These are phyloP conservation scores for Erodium trifolium DNA, from an alignment of 441 rosid genomes.

Conservation along the genomic window DNA sequence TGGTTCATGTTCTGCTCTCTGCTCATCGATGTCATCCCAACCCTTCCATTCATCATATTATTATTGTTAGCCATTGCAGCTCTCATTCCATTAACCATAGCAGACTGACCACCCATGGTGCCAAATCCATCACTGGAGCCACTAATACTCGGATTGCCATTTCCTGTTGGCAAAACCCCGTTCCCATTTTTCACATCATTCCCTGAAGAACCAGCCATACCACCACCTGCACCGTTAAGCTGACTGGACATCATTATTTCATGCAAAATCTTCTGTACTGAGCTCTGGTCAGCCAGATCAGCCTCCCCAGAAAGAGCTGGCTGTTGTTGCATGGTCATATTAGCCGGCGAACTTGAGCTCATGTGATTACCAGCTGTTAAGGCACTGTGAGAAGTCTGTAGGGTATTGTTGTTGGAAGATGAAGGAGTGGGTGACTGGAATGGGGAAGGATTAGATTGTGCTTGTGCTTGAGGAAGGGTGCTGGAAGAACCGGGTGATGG, in stretches of 20 bases:
- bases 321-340: conserved; percentile 40
- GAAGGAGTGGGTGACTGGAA: conserved; percentile 84
- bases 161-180: neutral
- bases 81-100: conserved; percentile 32
- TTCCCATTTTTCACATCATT: neutral
- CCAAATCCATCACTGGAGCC: conserved; percentile 21
- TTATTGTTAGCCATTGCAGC: conserved; percentile 2
- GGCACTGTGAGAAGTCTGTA: conserved; percentile 44
- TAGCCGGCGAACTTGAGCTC: conserved; percentile 56
- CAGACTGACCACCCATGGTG: conserved; percentile 52
- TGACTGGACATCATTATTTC: conserved; percentile 71
- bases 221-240: conserved; percentile 48
- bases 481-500: conserved; percentile 2
- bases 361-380: conserved; percentile 35
- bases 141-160: neutral
- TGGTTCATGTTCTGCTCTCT: conserved; percentile 3
- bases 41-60: conserved; percentile 2
- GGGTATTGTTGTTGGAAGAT: conserved; percentile 47
- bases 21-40: neutral
- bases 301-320: conserved; percentile 51
- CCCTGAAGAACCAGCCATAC: conserved; percentile 31
- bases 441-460: conserved; percentile 49
- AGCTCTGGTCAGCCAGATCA: conserved; percentile 56
- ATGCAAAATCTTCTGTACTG: conserved; percentile 76
- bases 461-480: conserved; percentile 50